These are phyloP conservation scores for Salvia sclarea DNA, from an alignment of 305 asterid genomes.

Conservation along the genomic window DNA sequence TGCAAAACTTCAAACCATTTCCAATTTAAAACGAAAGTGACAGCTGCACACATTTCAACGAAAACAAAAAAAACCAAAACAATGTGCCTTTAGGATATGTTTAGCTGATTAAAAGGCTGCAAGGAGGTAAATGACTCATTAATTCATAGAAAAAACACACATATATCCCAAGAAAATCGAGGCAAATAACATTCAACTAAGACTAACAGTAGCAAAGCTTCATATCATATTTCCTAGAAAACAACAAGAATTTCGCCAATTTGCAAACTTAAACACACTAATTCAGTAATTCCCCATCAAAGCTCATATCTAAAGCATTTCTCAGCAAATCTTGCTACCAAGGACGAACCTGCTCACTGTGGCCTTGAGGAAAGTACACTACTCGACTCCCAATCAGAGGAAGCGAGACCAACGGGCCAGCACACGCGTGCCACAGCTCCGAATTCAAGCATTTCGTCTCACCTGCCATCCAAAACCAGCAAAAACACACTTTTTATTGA, in stretches of 20 bases:
- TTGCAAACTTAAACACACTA: constrained; percentile 6
- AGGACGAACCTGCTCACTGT: constrained; percentile 79
- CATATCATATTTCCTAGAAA: constrained; percentile 6
- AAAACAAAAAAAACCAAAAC: neutral
- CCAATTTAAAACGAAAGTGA: too few relatives aligned
- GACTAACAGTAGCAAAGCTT: constrained; percentile 6
- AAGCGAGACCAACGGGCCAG: constrained; percentile 90
- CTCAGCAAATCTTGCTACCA: constrained; percentile 4
- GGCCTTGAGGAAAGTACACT: constrained; percentile 92
- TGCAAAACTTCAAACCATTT: constrained; percentile 24
- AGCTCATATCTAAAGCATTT: constrained; percentile 22
- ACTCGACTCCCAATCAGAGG: constrained; percentile 83
- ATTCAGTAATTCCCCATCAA: neutral
- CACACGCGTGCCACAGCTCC: constrained; percentile 98
- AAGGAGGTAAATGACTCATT: neutral
- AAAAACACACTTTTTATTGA: neutral
- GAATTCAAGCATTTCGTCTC: constrained; percentile 95
- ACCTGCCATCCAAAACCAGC: constrained; percentile 42
- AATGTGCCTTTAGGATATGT: neutral
- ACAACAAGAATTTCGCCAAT: constrained; percentile 9
- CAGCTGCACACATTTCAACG: too few relatives aligned
- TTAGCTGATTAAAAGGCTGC: neutral
- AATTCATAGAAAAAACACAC: neutral
- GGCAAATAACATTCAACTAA: neutral
- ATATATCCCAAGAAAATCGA: neutral